A percentile compares a stretch with the other conserved stretches of the same genome.
phyloP scores from a whole-genome alignment of 1,139 yeast species.

The Diutina neorugosa region DNA sequence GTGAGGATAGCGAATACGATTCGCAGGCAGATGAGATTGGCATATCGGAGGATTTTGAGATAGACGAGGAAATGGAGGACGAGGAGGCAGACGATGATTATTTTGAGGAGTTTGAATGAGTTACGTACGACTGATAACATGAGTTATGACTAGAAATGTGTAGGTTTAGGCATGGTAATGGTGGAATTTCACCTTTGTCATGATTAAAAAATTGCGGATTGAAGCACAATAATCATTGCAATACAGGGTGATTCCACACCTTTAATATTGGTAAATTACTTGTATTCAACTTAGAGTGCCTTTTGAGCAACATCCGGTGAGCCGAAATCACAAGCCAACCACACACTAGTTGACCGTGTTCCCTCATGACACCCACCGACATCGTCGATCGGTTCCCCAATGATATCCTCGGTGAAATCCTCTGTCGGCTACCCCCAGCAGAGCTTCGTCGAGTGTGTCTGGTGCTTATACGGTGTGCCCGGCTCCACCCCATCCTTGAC shows the following conservation, averaged over 20 bases:
- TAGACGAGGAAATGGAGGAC: conserved; percentile 4
- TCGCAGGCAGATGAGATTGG: not conserved
- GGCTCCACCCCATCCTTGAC: not conserved
- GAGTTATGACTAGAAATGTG: not conserved
- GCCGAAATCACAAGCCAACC: not conserved
- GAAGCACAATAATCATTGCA: too few relatives aligned
- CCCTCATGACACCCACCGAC: not conserved
- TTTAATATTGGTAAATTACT: too few relatives aligned
- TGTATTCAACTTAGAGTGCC: too few relatives aligned
- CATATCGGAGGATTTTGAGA: not conserved
- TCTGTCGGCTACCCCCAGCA: not conserved
- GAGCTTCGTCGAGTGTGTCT: not conserved
- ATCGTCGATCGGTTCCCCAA: not conserved
- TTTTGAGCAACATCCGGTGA: not conserved
- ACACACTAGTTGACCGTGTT: not conserved
- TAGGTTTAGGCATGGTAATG: too few relatives aligned
- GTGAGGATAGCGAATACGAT: not conserved
- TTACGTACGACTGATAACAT: not conserved
- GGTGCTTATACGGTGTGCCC: not conserved
- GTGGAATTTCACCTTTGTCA: not conserved
- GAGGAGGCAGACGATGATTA: conserved; percentile 6
- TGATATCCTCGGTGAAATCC: not conserved
- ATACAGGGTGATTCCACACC: too few relatives aligned
- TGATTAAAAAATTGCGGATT: not conserved
- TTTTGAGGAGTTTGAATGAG: conserved; percentile 4